Conservation (phyloP, 768 basidiomycete species). For the Amyloporia xantha region DNA sequence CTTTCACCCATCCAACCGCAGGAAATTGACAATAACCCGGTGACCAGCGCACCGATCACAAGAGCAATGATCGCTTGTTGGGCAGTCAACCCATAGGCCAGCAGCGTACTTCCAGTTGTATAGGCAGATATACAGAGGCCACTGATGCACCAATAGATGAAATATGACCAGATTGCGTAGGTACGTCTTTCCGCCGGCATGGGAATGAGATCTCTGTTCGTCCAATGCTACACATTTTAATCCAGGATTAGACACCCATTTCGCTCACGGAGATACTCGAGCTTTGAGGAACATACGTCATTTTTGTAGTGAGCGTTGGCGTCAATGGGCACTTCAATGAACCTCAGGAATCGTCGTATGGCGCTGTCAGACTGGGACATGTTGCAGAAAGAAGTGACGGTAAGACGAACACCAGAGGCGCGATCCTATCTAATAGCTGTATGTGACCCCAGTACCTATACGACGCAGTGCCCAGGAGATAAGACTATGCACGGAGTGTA, state of each 20-base stretch:
- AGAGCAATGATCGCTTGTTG: constrained; percentile 15
- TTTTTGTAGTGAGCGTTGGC: constrained; percentile 2
- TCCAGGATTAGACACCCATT: background rate
- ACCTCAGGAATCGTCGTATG: background rate
- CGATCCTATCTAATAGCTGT: too few relatives aligned
- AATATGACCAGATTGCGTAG: constrained; percentile 16
- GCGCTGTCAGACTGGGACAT: background rate
- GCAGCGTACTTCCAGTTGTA: constrained; percentile 13
- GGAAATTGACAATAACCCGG: background rate
- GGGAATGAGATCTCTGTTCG: constrained; percentile 17
- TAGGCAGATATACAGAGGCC: constrained; percentile 14
- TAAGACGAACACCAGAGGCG: too few relatives aligned
- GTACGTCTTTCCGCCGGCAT: constrained; percentile 17
- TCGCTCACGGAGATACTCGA: too few relatives aligned
- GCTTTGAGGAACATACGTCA: constrained; percentile 1
- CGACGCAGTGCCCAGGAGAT: background rate
- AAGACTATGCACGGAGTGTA: background rate
- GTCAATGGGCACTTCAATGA: constrained; percentile 4
- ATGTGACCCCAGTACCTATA: background rate
- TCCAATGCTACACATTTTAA: constrained; percentile 7
- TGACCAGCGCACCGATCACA: constrained; percentile 8
- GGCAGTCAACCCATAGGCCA: constrained; percentile 12
- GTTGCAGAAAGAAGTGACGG: too few relatives aligned
- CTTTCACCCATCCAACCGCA: constrained; percentile 4
- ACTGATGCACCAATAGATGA: constrained; percentile 16